Percentiles rank a stretch among this genome's conserved stretches.
phyloP scores from a whole-genome alignment of 1,284 basidiomycete genomes.

The Trichosporon coremiiforme region DNA sequence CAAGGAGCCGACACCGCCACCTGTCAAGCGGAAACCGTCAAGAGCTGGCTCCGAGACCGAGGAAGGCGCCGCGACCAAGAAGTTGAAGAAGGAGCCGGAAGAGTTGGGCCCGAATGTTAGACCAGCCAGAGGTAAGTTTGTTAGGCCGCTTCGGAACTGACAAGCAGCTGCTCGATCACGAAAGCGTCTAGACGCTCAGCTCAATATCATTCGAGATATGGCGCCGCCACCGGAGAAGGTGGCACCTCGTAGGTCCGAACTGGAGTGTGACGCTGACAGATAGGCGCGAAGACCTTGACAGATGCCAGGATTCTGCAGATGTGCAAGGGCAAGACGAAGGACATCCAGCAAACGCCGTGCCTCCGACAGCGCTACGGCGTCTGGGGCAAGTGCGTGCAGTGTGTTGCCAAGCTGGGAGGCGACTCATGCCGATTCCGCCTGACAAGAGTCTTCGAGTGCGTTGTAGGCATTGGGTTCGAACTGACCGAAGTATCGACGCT shows the following conservation, averaged over 20 bases:
- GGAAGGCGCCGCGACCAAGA: neutral
- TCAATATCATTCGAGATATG: constrained; percentile 27
- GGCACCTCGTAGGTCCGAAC: constrained; percentile 33
- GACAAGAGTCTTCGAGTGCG: constrained; percentile 52
- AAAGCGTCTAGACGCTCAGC: constrained; percentile 29
- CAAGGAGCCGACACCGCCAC: constrained; percentile 9
- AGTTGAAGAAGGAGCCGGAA: neutral
- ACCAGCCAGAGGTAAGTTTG: constrained; percentile 2
- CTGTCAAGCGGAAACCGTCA: constrained; percentile 3
- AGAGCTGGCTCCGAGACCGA: neutral
- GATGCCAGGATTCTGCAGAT: constrained; percentile 37
- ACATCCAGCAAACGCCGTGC: constrained; percentile 45
- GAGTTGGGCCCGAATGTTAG: constrained; percentile 2
- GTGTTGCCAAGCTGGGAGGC: constrained; percentile 46
- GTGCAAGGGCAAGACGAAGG: constrained; percentile 39
- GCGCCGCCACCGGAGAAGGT: constrained; percentile 39
- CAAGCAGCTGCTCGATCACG: constrained; percentile 23
- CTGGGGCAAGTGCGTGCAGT: constrained; percentile 53
- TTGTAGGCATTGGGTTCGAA: neutral
- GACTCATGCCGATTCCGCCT: constrained; percentile 53
- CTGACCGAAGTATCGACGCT: constrained; percentile 39
- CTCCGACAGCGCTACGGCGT: constrained; percentile 42
- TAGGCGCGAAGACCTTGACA: constrained; percentile 27
- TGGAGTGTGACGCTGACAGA: neutral
- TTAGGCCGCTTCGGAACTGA: neutral